A percentile compares a stretch with the other conserved stretches of the same genome.
These are phyloP conservation scores for Mycosarcoma maydis DNA, from an alignment of 1,284 basidiomycete species.

Conservation along the genomic window DNA sequence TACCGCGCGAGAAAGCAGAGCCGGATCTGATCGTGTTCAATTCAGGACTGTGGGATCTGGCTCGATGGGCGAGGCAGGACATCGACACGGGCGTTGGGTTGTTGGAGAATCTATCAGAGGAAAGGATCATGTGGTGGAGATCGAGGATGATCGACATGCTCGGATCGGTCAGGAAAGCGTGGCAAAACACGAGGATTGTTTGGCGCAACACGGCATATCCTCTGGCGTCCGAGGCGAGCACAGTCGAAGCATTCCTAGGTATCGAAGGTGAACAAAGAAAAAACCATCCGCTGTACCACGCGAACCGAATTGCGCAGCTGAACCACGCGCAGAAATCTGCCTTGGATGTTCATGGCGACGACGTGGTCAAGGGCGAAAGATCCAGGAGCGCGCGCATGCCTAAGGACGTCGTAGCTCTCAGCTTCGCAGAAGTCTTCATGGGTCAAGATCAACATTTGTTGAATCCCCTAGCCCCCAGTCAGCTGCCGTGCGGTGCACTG, in stretches of 20 bases:
- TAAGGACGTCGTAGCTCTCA: slow-evolving; percentile 17
- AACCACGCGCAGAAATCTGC: slow-evolving; percentile 53
- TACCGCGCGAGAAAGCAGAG: slow-evolving; percentile 48
- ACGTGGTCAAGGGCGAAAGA: slow-evolving; percentile 50
- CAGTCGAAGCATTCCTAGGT: slow-evolving; percentile 54
- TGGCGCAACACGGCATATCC: slow-evolving; percentile 57
- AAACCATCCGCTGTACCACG: slow-evolving; percentile 59
- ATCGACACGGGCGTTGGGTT: slow-evolving; percentile 50
- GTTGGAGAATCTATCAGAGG: slow-evolving; percentile 57
- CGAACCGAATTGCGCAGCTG: slow-evolving; percentile 58
- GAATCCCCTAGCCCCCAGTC: slow-evolving; percentile 33
- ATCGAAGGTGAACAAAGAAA: slow-evolving; percentile 35
- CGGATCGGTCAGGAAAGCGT: slow-evolving; percentile 23
- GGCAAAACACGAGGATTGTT: slow-evolving; percentile 38
- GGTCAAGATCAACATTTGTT: slow-evolving; percentile 51
- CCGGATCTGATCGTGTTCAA: slow-evolving; percentile 67
- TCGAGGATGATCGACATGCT: slow-evolving; percentile 63
- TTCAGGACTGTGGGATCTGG: slow-evolving; percentile 67
- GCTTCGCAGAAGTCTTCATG: slow-evolving; percentile 50
- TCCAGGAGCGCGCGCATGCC: slow-evolving; percentile 44
- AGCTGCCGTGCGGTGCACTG: slow-evolving; percentile 46
- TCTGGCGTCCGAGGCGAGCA: slow-evolving; percentile 35
- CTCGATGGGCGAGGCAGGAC: slow-evolving; percentile 67
- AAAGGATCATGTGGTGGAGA: slow-evolving; percentile 66
- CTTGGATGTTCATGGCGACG: slow-evolving; percentile 44